Conservation (phyloP, 352 stramenopile species). For the Globisporangium mamillatum region DNA sequence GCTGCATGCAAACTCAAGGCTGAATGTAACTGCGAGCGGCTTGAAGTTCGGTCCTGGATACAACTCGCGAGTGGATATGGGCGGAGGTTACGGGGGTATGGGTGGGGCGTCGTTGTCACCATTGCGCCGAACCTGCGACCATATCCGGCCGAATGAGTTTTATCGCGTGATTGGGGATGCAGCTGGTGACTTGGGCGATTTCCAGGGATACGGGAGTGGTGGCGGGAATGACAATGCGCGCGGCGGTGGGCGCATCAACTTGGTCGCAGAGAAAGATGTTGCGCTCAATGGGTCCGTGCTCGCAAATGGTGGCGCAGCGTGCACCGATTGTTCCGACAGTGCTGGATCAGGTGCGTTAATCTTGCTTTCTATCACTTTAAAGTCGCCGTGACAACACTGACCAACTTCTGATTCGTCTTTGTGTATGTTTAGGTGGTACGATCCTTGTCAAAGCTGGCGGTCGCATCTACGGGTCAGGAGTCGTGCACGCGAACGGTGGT, state of each 20-base stretch:
- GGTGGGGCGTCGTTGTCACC: constrained; percentile 62
- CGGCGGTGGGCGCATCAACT: constrained; percentile 58
- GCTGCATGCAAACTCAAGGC: constrained; percentile 36
- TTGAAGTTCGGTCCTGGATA: constrained; percentile 83
- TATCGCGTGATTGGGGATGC: constrained; percentile 67
- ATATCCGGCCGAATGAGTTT: constrained; percentile 53
- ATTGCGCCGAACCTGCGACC: constrained; percentile 40
- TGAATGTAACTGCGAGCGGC: constrained; percentile 61
- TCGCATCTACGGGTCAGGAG: constrained; percentile 37
- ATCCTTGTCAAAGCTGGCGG: constrained; percentile 37
- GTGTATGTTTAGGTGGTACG: constrained; percentile 34
- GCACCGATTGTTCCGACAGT: constrained; percentile 49
- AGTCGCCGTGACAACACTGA: not conserved
- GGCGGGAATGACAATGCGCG: constrained; percentile 58
- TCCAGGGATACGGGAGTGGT: constrained; percentile 81
- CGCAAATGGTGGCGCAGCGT: constrained; percentile 62
- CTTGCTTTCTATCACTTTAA: not conserved
- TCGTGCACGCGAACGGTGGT: constrained; percentile 54
- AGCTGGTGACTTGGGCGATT: constrained; percentile 46
- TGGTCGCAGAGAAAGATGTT: constrained; percentile 35
- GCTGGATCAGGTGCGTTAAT: constrained; percentile 41
- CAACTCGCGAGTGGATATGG: constrained; percentile 64
- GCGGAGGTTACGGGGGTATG: constrained; percentile 73
- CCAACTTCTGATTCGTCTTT: not conserved
- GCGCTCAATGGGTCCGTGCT: constrained; percentile 65